Conservation (phyloP, 225 moss, liverwort and hornwort species). For the Takakia lepidozioides region DNA sequence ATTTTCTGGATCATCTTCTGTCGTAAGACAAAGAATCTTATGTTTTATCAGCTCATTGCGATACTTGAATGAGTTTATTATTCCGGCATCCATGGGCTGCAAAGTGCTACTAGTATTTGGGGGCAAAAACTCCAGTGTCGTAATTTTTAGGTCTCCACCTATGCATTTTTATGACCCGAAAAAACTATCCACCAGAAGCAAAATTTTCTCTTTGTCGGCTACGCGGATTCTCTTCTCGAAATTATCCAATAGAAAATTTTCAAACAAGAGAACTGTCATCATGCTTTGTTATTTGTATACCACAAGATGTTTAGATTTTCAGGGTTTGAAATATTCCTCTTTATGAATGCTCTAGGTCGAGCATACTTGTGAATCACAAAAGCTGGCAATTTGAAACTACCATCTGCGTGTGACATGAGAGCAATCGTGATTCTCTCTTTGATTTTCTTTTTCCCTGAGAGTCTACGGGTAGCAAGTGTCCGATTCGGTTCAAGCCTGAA, state of each 20-base stretch:
- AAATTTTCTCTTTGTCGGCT: conserved; percentile 18
- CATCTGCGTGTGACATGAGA: conserved; percentile 28
- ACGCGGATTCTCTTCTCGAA: conserved; percentile 23
- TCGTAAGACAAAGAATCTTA: no score
- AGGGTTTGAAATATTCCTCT: no score
- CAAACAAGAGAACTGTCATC: conserved; percentile 23
- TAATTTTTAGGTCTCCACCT: no score
- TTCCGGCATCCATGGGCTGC: no score
- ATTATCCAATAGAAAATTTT: conserved; percentile 17
- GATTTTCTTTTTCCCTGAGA: conserved; percentile 7
- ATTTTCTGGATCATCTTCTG: no score
- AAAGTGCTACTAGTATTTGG: no score
- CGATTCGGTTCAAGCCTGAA: conserved; percentile 21
- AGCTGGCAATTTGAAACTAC: conserved; percentile 23
- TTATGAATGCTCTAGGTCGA: conserved; percentile 5
- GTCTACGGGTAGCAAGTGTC: conserved; percentile 14
- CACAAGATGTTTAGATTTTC: conserved; percentile 9
- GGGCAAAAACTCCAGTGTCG: no score
- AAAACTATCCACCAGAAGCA: conserved; percentile 24
- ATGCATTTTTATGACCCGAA: no score
- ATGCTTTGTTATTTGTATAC: conserved; percentile 17
- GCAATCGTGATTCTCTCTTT: conserved; percentile 20
- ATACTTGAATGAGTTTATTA: no score
- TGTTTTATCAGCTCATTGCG: no score
- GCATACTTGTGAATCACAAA: conserved; percentile 19